Percentiles rank a stretch among this genome's conserved stretches.
Conservation (phyloP, 164 flowering plant species). For the Annona squamosa region DNA sequence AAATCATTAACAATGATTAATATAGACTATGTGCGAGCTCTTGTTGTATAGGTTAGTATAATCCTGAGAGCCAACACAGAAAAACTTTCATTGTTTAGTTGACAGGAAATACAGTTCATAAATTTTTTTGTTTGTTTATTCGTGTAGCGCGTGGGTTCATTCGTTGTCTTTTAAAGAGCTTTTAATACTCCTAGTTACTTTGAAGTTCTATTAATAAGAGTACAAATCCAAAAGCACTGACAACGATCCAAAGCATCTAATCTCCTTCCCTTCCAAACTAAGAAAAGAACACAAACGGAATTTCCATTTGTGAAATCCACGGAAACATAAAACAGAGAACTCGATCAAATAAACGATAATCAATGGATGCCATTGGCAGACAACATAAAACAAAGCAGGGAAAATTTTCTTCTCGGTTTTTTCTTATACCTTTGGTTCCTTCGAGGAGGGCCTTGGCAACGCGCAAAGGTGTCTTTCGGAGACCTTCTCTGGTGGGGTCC, state of each 20-base stretch:
- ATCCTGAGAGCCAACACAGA: too few species aligned
- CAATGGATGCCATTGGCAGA: neutral
- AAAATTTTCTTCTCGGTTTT: too few species aligned
- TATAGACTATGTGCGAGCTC: too few species aligned
- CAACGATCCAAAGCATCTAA: neutral
- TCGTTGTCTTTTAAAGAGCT: too few species aligned
- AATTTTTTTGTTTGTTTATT: too few species aligned
- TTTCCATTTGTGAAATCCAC: neutral
- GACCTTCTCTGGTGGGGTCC: conserved; percentile 78
- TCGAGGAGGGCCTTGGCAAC: conserved; percentile 86
- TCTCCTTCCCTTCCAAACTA: neutral
- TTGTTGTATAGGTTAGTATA: too few species aligned
- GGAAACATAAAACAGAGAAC: neutral
- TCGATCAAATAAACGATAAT: neutral
- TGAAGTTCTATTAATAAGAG: too few species aligned
- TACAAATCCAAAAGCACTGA: neutral
- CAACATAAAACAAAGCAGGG: neutral
- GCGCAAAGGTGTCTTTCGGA: conserved; percentile 78
- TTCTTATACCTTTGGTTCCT: conserved; percentile 70
- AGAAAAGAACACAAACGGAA: neutral
- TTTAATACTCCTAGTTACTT: too few species aligned
- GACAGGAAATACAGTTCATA: too few species aligned
- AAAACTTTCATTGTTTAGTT: too few species aligned
- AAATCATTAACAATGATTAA: too few species aligned
- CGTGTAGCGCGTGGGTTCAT: too few species aligned